A percentile compares a stretch with the other conserved stretches of the same genome.
phyloP scores from a whole-genome alignment of 768 basidiomycete species.

The Clathrus columnatus region DNA sequence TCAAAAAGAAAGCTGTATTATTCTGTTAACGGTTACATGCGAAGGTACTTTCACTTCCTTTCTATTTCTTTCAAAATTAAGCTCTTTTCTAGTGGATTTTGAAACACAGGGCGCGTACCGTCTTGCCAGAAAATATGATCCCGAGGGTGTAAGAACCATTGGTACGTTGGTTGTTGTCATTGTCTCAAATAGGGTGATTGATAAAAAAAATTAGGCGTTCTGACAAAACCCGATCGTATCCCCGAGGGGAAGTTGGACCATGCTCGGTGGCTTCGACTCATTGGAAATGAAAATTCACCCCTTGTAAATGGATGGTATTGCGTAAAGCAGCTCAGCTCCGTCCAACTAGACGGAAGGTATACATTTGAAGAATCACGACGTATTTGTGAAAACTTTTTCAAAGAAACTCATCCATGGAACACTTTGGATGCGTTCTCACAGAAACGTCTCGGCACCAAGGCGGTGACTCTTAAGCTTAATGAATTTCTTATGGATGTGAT shows the following conservation, averaged over 20 bases:
- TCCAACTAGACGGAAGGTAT: slow-evolving; percentile 39
- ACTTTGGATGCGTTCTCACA: slow-evolving; percentile 41
- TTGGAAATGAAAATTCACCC: slow-evolving; percentile 11
- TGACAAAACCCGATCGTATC: slow-evolving; percentile 69
- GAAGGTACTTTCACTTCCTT: slow-evolving; percentile 40
- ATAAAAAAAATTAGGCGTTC: slow-evolving; percentile 39
- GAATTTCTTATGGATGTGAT: slow-evolving; percentile 55
- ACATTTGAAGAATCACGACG: slow-evolving; percentile 54
- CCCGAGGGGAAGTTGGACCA: slow-evolving; percentile 48
- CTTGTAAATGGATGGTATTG: slow-evolving; percentile 53
- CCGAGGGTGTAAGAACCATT: slow-evolving; percentile 57
- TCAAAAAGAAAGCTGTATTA: slow-evolving; percentile 49
- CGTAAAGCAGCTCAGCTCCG: slow-evolving; percentile 46
- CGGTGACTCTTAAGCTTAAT: slow-evolving; percentile 51
- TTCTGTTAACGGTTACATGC: slow-evolving; percentile 52
- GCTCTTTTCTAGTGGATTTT: slow-evolving; percentile 49
- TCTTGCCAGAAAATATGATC: slow-evolving; percentile 53
- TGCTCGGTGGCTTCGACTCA: slow-evolving; percentile 36
- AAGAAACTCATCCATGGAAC: slow-evolving; percentile 40
- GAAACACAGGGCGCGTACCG: slow-evolving; percentile 70
- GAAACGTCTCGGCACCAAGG: slow-evolving; percentile 45
- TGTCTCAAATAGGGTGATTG: neutral
- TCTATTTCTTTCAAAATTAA: neutral
- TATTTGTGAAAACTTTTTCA: slow-evolving; percentile 51
- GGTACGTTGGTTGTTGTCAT: slow-evolving; percentile 33